Evolutionary conservation across 176 grass and related monocot species (phyloP).

Genomic region (Raddia distichophylla): DNA sequence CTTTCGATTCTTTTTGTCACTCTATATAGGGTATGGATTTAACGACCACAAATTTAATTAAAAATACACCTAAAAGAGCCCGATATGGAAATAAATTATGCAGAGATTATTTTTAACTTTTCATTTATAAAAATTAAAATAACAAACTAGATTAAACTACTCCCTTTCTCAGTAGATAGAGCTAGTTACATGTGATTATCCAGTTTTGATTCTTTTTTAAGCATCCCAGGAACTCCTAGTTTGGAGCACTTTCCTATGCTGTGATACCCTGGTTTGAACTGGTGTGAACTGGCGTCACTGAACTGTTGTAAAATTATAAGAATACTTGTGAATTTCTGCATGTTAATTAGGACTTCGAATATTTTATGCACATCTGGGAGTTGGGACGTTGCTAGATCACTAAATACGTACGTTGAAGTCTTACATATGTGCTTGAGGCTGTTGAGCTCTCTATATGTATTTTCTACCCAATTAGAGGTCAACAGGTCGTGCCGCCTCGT

Average conservation of each 20-base stretch:
- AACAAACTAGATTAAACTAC: neutral
- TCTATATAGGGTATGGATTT: too few relatives aligned
- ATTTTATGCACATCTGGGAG: neutral
- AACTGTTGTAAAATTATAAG: neutral
- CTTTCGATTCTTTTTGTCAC: too few relatives aligned
- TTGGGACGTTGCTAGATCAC: neutral
- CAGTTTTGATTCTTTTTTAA: neutral
- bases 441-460: too few relatives aligned
- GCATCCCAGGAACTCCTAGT: neutral
- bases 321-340: neutral
- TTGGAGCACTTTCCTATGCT: neutral
- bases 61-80: too few relatives aligned
- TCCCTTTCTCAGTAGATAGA: neutral
- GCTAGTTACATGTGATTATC: neutral
- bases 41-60: too few relatives aligned
- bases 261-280: neutral
- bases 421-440: too few relatives aligned
- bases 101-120: too few relatives aligned
- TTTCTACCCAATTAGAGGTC: too few relatives aligned
- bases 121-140: too few relatives aligned
- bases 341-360: neutral
- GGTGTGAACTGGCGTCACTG: neutral
- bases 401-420: neutral
- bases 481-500: too few relatives aligned
- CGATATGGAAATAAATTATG: too few relatives aligned